A percentile compares a stretch with the other conserved stretches of the same genome.
These are phyloP conservation scores for Spinacia oleracea DNA, from an alignment of 179 eudicot genomes.

Conservation along the genomic window DNA sequence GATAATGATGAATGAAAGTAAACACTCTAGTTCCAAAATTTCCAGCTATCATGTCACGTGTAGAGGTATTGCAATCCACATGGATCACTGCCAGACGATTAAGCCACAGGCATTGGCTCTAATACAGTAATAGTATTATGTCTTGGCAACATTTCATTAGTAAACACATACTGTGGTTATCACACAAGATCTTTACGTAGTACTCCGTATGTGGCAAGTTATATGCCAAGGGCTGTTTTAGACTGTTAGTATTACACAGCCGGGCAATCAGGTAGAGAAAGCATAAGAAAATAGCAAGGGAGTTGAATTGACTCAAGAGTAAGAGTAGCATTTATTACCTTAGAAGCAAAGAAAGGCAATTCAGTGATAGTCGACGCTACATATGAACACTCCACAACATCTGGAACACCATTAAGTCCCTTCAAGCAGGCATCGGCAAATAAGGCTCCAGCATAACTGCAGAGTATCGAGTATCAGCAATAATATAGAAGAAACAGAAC, in stretches of 20 bases:
- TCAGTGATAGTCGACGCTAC: slow-evolving; percentile 84
- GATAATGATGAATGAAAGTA: too few species aligned
- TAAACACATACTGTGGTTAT: background rate
- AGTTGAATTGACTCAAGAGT: background rate
- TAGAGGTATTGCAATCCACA: background rate
- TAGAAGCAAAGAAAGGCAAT: slow-evolving; percentile 96
- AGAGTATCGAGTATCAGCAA: slow-evolving; percentile 4
- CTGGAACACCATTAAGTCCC: slow-evolving; percentile 97
- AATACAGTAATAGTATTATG: too few species aligned
- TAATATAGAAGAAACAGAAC: background rate
- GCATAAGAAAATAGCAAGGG: background rate
- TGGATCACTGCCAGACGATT: background rate
- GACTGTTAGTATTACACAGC: background rate
- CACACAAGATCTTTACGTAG: background rate
- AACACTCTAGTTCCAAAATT: background rate
- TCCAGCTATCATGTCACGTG: background rate
- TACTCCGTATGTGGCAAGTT: background rate
- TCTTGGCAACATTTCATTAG: too few species aligned
- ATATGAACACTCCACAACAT: slow-evolving; percentile 88
- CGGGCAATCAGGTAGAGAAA: background rate
- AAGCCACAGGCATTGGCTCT: background rate
- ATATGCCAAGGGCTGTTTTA: background rate
- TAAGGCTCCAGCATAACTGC: slow-evolving; percentile 94
- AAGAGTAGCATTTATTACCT: slow-evolving; percentile 42
- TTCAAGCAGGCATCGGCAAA: slow-evolving; percentile 99